Evolutionary conservation across 2,329 filamentous ascomycete genomes (phyloP), one percentile per base, ranked within the genome.

Genomic region (Fusarium gaditjirri): DNA sequence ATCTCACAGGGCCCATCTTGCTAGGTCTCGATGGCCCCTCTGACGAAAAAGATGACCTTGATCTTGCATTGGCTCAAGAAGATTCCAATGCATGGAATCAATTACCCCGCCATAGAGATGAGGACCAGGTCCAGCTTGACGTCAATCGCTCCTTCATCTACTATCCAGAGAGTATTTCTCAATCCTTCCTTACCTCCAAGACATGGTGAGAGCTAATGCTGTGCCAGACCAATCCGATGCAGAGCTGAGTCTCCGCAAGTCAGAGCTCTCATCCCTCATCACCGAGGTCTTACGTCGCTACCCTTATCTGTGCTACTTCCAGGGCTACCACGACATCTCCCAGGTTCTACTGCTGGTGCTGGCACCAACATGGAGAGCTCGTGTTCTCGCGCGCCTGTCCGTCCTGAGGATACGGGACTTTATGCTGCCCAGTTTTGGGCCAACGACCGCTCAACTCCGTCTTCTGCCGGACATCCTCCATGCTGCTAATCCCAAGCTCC

Each of bases 291-390:
- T 99, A 49, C 92, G 97, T 58, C 89, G 89, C 38, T 88, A 97
- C 77, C 94, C 95, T 21, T 91, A 92, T 80, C 89, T 99, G 39
- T 94, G 91, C 84, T 99, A 99, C 83, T 99, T 99, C 81, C 96
- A 99, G 84, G 96, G 96, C 80, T 99, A 97, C 81, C 96, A 99
- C 82, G 96, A 99, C 83, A 98, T 99, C 78, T 96, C 94, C 76
- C 97, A 99, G 83, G 96, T 99, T 29, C 88, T 99, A 66, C 88
- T 98, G 43, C 88, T 99, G 19, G 95, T 98, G 16, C 86, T 99
- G 8, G 91, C 92, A 1, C 83, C 89, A 14, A 78, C 86, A 27
- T 80, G 86, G 59, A 91, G 93, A 21, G 85, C 87, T 23, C 81
- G 86, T 11, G 90, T 92, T 21, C 89, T 97, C 36, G 88, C 93